A percentile compares a stretch with the other conserved stretches of the same genome.
Evolutionary conservation across 345 rosid genomes (phyloP).

Genomic region (Erysimum cheiranthoides): DNA sequence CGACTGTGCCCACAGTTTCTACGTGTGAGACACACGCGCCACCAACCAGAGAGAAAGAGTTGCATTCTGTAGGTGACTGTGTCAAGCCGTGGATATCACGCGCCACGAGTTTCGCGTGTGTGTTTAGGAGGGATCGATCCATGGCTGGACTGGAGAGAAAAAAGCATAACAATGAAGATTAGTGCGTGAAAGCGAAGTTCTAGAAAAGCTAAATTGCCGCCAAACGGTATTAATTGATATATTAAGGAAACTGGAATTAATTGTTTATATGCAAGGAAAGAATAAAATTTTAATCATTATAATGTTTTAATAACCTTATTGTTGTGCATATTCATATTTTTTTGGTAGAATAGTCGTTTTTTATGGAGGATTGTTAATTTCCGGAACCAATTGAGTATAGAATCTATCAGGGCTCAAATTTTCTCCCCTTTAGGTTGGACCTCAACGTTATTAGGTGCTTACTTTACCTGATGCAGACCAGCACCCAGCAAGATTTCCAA

Average conservation of each 20-base stretch:
- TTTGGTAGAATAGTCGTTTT: background rate
- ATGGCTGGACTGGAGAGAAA: constrained; percentile 28
- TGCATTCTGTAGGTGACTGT: constrained; percentile 47
- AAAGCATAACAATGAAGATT: background rate
- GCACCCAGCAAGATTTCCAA: background rate
- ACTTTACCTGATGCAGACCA: constrained; percentile 25
- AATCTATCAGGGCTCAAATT: background rate
- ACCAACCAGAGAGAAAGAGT: constrained; percentile 51
- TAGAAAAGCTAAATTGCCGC: constrained; percentile 3
- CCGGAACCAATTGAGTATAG: background rate
- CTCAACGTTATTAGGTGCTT: constrained; percentile 8
- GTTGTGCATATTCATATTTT: background rate
- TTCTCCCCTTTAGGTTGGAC: constrained; percentile 6
- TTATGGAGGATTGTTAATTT: background rate
- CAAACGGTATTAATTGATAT: background rate
- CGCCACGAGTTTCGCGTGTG: constrained; percentile 66
- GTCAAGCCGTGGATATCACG: constrained; percentile 57
- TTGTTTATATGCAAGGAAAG: background rate
- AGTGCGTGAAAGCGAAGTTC: background rate
- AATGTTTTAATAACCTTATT: background rate
- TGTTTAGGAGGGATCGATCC: constrained; percentile 50
- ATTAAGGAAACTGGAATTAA: background rate
- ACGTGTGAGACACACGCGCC: constrained; percentile 56
- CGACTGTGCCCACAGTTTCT: constrained; percentile 65
- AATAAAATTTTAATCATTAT: background rate